Evolutionary conservation across 257 asterid species (phyloP).

Genomic region (Rhazya stricta): DNA sequence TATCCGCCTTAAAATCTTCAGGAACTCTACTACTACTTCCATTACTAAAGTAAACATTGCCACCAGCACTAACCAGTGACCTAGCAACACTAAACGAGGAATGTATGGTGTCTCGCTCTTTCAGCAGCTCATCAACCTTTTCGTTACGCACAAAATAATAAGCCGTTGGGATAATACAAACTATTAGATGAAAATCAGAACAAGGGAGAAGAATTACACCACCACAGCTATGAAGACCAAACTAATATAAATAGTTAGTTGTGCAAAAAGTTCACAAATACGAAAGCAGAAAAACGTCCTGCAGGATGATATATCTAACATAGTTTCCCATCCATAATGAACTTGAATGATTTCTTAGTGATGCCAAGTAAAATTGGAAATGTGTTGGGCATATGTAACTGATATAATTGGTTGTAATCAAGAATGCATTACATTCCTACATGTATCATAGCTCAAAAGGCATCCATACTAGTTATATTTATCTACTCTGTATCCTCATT

Average conservation of each 20-base stretch:
- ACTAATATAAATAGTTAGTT: neutral
- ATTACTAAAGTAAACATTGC: slow-evolving; percentile 69
- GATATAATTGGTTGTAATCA: neutral
- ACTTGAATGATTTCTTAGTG: neutral
- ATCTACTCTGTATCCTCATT: neutral
- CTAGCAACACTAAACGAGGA: slow-evolving; percentile 73
- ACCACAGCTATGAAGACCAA: neutral
- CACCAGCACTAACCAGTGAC: slow-evolving; percentile 41
- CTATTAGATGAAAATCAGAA: slow-evolving; percentile 2
- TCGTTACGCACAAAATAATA: slow-evolving; percentile 1
- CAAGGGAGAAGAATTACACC: neutral
- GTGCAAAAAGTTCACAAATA: neutral
- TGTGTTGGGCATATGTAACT: neutral
- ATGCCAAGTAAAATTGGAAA: neutral
- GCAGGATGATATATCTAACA: neutral
- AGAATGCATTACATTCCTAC: neutral
- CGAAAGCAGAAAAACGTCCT: neutral
- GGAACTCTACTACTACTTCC: slow-evolving; percentile 74
- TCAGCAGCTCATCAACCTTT: slow-evolving; percentile 94
- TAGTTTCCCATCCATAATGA: neutral
- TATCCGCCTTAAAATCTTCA: slow-evolving; percentile 59
- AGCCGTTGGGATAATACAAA: neutral
- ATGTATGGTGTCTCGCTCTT: slow-evolving; percentile 83
- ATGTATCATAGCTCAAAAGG: neutral
- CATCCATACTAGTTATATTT: neutral